phyloP scores from a whole-genome alignment of 352 stramenopile species.

The Phytophthora crassamura region DNA sequence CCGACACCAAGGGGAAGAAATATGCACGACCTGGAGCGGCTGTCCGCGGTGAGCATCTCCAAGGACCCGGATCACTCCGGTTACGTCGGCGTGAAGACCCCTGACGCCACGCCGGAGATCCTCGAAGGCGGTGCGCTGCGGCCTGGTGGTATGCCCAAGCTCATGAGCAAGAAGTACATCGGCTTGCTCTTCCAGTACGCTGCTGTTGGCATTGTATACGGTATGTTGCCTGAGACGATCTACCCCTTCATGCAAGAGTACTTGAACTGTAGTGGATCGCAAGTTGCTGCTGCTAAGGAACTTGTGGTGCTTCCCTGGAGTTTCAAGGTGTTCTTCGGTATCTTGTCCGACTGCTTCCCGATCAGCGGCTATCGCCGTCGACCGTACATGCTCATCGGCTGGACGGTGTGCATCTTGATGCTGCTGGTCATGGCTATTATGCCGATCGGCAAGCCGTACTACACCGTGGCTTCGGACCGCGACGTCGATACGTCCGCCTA shows the following conservation, averaged over 20 bases:
- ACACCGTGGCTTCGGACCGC: constrained; percentile 27
- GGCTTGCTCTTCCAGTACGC: constrained; percentile 53
- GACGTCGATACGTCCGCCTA: constrained; percentile 35
- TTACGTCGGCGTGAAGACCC: constrained; percentile 36
- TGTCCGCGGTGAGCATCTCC: constrained; percentile 43
- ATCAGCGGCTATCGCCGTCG: constrained; percentile 63
- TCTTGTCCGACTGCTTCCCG: constrained; percentile 37
- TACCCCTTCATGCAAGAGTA: constrained; percentile 57
- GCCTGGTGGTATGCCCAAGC: constrained; percentile 29
- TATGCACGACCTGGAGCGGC: constrained; percentile 29
- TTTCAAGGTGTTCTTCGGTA: constrained; percentile 57
- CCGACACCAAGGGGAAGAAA: constrained; percentile 19
- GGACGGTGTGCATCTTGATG: constrained; percentile 49
- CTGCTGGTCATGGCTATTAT: constrained; percentile 50
- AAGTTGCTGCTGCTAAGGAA: constrained; percentile 44
- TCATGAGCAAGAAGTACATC: constrained; percentile 47
- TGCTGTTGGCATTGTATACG: constrained; percentile 47
- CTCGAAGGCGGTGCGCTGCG: constrained; percentile 44
- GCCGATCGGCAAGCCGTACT: constrained; percentile 56
- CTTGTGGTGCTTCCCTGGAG: constrained; percentile 55
- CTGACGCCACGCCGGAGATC: constrained; percentile 9
- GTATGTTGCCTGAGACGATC: constrained; percentile 44
- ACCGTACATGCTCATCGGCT: constrained; percentile 66
- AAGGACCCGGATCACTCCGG: constrained; percentile 28
- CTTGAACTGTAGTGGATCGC: constrained; percentile 46